phyloP scores from a whole-genome alignment of 225 moss, liverwort and hornwort species.

The Pseudoscleropodium purum region DNA sequence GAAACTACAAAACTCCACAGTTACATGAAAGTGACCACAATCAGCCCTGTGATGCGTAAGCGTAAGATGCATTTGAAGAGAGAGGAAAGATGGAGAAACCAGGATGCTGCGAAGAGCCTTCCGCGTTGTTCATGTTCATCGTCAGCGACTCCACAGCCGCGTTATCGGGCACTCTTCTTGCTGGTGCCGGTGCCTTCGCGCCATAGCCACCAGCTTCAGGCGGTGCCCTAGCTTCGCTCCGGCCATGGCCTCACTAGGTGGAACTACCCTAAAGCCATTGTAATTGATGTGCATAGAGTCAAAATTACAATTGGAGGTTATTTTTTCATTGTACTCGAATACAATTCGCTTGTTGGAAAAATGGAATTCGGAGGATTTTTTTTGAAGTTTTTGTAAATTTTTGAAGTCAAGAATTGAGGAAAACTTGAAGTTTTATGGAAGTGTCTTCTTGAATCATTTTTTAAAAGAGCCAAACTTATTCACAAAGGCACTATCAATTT shows the following conservation, averaged over 20 bases:
- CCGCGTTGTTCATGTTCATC: neutral
- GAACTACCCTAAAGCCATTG: neutral
- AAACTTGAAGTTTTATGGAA: neutral
- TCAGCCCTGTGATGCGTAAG: neutral
- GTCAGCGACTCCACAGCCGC: neutral
- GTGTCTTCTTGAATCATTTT: fast-evolving
- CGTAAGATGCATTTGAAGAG: neutral
- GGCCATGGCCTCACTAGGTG: neutral
- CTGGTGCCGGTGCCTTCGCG: neutral
- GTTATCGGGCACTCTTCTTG: neutral
- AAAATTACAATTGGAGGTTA: too few relatives aligned
- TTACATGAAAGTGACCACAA: neutral
- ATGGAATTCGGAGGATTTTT: neutral
- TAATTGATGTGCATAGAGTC: neutral
- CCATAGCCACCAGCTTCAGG: neutral
- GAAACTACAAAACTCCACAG: neutral
- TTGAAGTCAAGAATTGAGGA: fast-evolving
- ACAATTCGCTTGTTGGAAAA: neutral
- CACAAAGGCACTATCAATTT: neutral
- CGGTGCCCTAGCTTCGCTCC: neutral
- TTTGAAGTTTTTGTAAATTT: fast-evolving
- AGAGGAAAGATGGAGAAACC: neutral
- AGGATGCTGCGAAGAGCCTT: neutral
- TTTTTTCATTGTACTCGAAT: neutral
- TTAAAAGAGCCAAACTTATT: neutral